These are phyloP conservation scores for Pyrenula aspistea DNA, from an alignment of 495 filamentous ascomycete species.

Conservation along the genomic window DNA sequence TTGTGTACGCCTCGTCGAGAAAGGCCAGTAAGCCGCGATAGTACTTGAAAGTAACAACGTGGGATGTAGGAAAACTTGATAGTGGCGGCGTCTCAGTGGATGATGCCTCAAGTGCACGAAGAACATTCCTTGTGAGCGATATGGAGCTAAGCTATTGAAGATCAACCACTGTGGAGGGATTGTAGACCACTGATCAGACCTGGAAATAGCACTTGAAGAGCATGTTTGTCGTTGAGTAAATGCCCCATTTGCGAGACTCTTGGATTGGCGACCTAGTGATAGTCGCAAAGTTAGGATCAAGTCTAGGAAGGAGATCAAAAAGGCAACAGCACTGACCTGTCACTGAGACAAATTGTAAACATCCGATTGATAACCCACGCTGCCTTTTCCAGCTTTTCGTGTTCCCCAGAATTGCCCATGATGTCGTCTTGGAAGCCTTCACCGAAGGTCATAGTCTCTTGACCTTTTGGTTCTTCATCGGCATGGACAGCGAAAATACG, in stretches of 20 bases:
- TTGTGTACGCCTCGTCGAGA: slow-evolving; percentile 79
- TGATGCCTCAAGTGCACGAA: slow-evolving; percentile 65
- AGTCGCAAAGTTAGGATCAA: slow-evolving; percentile 7
- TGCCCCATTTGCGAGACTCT: slow-evolving; percentile 92
- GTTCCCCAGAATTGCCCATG: slow-evolving; percentile 54
- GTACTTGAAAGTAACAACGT: slow-evolving; percentile 94
- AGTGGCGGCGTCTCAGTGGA: slow-evolving; percentile 65
- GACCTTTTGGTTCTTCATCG: slow-evolving; percentile 41
- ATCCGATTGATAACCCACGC: slow-evolving; percentile 78
- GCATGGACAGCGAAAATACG: slow-evolving; percentile 81
- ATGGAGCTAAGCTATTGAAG: slow-evolving; percentile 59
- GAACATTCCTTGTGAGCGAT: slow-evolving; percentile 77
- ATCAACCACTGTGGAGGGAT: not conserved
- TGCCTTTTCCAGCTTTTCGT: slow-evolving; percentile 77
- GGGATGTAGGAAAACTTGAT: slow-evolving; percentile 66
- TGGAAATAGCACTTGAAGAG: slow-evolving; percentile 98
- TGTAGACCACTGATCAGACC: slow-evolving; percentile 21
- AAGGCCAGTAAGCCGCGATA: slow-evolving; percentile 84
- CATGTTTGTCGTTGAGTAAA: slow-evolving; percentile 85
- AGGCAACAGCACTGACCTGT: slow-evolving; percentile 53
- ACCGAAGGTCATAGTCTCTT: slow-evolving; percentile 23
- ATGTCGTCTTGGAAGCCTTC: slow-evolving; percentile 66
- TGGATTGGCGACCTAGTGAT: slow-evolving; percentile 62
- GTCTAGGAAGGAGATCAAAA: not conserved
- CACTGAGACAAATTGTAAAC: slow-evolving; percentile 76